Base-by-base conservation (phyloP, 192 early-diverging fungal genomes). In the Umbelopsis ramanniana region DNA sequence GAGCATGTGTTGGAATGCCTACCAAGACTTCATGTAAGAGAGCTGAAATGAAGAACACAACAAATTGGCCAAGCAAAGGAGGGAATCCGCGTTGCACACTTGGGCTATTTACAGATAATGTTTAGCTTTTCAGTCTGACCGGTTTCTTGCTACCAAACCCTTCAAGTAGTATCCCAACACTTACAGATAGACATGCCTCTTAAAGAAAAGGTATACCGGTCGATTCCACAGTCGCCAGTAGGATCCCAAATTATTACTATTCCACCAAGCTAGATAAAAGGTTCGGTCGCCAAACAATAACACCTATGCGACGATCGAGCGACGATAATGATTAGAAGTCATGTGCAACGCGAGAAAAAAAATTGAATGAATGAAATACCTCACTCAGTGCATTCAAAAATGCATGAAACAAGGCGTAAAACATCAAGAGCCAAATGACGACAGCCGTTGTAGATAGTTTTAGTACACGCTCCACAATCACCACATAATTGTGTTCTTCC, bases 141-240 rank as follows among this genome's bases (percentile, higher is more conserved):
- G 5, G 7, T 37, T 17, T 35, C 11, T 17, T 37, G 2, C 4
- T 10, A 26, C 48, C 14, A 19, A 21, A 2, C 6, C 48, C 11
- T 43, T 43, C 8, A 40, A 6, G 0, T 9, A 1, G 52, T 22
- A 24, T 2, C 53, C n/a, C 33, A 29, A 37, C 11, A 63, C 57
- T 63, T 63, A 63, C 57, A 95, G 69, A 82, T 93, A 95, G 23
- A 95, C 85, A 75, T 96, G 95, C 11, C 95, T 89, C 74, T 96
- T 96, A 82, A 92, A 91, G 75, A 89, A 93, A 37, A 88, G 88
- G 83, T 94, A 91, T 37, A 96, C 94, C 21, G 95, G 95, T 67
- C 88, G 85, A 86, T 96, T 96, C 95, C 95, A 96, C 37, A 93
- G 84, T 29, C 93, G 84, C 95, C 95, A 95, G 83, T 96, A 96